Percentiles rank a stretch among this genome's conserved stretches.
phyloP scores from a whole-genome alignment of 768 basidiomycete genomes.

The Leccinum obscurum region DNA sequence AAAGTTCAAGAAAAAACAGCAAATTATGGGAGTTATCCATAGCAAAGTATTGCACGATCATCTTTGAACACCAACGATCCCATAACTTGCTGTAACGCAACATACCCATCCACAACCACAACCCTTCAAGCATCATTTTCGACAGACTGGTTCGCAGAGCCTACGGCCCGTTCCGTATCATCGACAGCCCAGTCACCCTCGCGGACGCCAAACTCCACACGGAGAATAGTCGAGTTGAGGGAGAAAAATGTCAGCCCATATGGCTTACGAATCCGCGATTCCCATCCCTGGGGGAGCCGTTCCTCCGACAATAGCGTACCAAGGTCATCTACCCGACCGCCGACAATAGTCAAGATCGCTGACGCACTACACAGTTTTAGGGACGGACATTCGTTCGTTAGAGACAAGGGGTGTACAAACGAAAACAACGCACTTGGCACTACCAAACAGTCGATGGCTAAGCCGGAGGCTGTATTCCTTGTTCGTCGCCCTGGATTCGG shows the following conservation, averaged over 20 bases:
- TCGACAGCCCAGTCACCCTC: slow-evolving; percentile 15
- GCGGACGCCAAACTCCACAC: slow-evolving; percentile 11
- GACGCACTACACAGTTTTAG: slow-evolving; percentile 45
- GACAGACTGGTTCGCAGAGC: not conserved
- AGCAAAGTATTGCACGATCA: not conserved
- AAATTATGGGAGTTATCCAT: not conserved
- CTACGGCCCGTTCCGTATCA: not conserved
- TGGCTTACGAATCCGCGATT: slow-evolving; percentile 50
- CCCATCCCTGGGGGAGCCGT: slow-evolving; percentile 71
- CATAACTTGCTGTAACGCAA: not conserved
- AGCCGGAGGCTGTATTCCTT: slow-evolving; percentile 51
- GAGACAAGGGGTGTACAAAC: not conserved
- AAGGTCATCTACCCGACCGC: slow-evolving; percentile 57
- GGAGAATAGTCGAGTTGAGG: slow-evolving; percentile 43
- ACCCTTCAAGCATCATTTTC: not conserved
- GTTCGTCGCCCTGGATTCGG: slow-evolving; percentile 53
- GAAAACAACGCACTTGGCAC: slow-evolving; percentile 54
- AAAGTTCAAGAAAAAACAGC: not conserved
- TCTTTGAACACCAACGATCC: not conserved
- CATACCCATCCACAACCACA: not conserved
- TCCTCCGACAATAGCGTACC: slow-evolving; percentile 59
- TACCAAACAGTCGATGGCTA: slow-evolving; percentile 62
- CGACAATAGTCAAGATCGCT: slow-evolving; percentile 63
- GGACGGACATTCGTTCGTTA: not conserved
- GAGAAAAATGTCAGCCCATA: slow-evolving; percentile 57